Conservation (phyloP, 768 basidiomycete genomes). For the Phanerochaete carnosa region DNA sequence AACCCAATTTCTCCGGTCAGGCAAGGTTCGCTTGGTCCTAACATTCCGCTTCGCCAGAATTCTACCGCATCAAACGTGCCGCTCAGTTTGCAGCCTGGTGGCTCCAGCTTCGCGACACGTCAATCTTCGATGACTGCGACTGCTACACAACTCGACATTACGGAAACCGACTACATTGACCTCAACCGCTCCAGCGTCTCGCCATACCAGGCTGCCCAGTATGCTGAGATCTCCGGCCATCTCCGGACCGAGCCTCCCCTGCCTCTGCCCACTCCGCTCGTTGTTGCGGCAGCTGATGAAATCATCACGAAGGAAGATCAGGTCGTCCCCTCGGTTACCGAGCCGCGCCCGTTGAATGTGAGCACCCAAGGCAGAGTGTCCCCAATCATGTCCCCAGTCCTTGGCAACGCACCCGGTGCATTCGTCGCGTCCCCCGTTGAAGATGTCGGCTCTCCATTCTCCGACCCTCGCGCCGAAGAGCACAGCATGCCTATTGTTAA, state of each 20-base stretch:
- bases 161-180: constrained; percentile 53
- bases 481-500: constrained; percentile 8
- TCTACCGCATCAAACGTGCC: constrained; percentile 15
- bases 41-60: background rate
- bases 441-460: constrained; percentile 24
- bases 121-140: constrained; percentile 1
- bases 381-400: background rate
- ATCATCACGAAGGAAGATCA: constrained; percentile 2
- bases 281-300: constrained; percentile 25
- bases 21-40: background rate
- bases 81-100: constrained; percentile 3
- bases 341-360: constrained; percentile 10
- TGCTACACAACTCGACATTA: background rate
- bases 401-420: background rate
- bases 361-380: background rate
- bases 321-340: background rate
- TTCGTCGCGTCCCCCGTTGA: background rate
- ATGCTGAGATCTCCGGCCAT: constrained; percentile 62
- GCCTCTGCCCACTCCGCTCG: constrained; percentile 20
- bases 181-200: constrained; percentile 66
- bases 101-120: constrained; percentile 8
- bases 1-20: constrained; percentile 6
- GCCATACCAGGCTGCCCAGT: constrained; percentile 74
- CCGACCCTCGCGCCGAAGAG: constrained; percentile 21
- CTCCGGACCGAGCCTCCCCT: constrained; percentile 35